Evolutionary conservation across 2,329 filamentous ascomycete species (phyloP).

Genomic region (Alternaria ethzedia): DNA sequence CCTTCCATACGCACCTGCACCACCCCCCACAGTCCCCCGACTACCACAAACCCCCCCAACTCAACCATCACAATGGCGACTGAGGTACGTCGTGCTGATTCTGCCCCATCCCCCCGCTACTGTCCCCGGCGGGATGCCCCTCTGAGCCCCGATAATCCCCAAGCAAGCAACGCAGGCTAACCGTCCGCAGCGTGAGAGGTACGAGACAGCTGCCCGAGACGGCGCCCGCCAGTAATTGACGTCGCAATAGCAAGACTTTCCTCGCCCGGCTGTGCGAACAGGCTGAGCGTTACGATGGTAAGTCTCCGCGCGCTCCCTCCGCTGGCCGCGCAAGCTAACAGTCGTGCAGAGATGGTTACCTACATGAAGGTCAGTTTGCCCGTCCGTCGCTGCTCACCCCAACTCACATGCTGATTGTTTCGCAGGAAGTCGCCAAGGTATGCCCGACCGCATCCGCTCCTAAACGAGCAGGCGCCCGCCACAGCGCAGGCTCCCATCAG

Average conservation of each 20-base stretch:
- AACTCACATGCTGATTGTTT: slow-evolving; percentile 44
- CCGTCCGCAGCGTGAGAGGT: slow-evolving; percentile 57
- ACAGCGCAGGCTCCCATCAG: slow-evolving; percentile 12
- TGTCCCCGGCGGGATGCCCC: slow-evolving; percentile 48
- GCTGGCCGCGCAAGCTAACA: slow-evolving; percentile 41
- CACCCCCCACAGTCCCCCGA: slow-evolving; percentile 20
- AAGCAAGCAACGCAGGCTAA: slow-evolving; percentile 44
- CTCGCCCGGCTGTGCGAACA: slow-evolving; percentile 99
- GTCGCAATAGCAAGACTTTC: slow-evolving; percentile 78
- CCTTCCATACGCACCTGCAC: slow-evolving; percentile 33
- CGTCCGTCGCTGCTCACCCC: background rate
- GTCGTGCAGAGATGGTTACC: slow-evolving; percentile 82
- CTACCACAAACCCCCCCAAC: slow-evolving; percentile 22
- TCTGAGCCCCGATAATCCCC: slow-evolving; percentile 47
- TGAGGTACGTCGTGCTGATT: slow-evolving; percentile 62
- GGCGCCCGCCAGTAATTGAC: slow-evolving; percentile 34
- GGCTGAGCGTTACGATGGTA: slow-evolving; percentile 98
- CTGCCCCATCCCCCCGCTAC: slow-evolving; percentile 44
- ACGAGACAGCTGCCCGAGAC: slow-evolving; percentile 32
- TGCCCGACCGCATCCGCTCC: slow-evolving; percentile 31
- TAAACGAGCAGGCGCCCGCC: slow-evolving; percentile 27
- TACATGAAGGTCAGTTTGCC: slow-evolving; percentile 84
- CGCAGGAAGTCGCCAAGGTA: slow-evolving; percentile 92
- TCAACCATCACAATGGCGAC: slow-evolving; percentile 61
- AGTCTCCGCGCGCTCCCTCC: slow-evolving; percentile 44